Percentiles rank a stretch among this genome's conserved stretches.
These are phyloP conservation scores for Vanilla planifolia DNA, from an alignment of 106 monocot species.

Conservation along the genomic window DNA sequence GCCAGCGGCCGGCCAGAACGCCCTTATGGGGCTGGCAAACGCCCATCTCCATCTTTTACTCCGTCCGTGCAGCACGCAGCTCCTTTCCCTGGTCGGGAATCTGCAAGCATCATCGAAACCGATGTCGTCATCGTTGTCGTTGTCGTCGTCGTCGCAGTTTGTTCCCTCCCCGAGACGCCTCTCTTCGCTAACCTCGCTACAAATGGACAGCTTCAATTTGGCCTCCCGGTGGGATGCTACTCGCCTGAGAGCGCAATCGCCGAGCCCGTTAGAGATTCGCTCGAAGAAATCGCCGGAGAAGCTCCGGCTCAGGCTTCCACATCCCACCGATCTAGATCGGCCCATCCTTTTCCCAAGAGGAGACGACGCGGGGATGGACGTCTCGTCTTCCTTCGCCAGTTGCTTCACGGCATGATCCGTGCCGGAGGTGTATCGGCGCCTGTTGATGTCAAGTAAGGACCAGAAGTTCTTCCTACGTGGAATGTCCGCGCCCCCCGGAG, in stretches of 20 bases:
- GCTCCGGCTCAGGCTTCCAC: conserved; percentile 41
- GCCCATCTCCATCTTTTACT: conserved; percentile 49
- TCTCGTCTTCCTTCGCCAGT: neutral
- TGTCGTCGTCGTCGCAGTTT: conserved; percentile 32
- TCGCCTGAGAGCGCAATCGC: conserved; percentile 35
- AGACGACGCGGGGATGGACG: conserved; percentile 8
- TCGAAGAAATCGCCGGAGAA: conserved; percentile 51
- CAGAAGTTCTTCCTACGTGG: conserved; percentile 57
- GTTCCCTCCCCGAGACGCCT: conserved; percentile 19
- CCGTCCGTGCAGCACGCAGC: neutral
- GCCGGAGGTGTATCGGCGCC: conserved; percentile 24
- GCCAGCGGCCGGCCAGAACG: conserved; percentile 21
- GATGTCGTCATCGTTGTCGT: neutral
- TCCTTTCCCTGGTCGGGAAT: too few relatives aligned
- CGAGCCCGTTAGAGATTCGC: conserved; percentile 39
- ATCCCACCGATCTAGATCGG: conserved; percentile 43
- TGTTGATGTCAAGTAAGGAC: conserved; percentile 34
- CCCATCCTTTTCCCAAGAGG: conserved; percentile 32
- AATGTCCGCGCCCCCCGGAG: conserved; percentile 17
- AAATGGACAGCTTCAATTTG: conserved; percentile 9
- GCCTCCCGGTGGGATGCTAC: conserved; percentile 43
- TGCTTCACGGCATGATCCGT: neutral
- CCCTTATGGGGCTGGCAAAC: conserved; percentile 62
- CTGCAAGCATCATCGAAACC: neutral
- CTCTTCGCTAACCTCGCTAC: neutral